Evolutionary conservation across 1,139 yeast species (phyloP).

Genomic region (Geotrichum cucujoidarum): DNA sequence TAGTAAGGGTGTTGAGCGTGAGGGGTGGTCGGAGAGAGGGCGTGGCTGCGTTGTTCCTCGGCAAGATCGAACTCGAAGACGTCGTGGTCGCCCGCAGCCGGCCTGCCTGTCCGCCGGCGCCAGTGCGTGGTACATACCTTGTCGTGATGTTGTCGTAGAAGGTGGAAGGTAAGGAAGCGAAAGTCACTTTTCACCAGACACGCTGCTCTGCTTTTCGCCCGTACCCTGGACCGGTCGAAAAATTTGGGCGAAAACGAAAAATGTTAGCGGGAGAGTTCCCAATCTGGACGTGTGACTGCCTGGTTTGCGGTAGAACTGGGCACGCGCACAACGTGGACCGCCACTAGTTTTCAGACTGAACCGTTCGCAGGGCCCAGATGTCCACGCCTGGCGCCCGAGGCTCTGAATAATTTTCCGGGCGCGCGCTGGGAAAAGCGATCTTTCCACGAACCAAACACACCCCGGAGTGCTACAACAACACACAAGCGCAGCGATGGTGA

Average conservation of each 20-base stretch:
- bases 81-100: neutral
- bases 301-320: neutral
- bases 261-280: neutral
- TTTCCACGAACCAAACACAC: slow-evolving; percentile 14
- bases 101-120: neutral
- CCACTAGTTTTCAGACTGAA: no score
- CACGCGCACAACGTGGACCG: neutral
- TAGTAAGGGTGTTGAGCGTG: neutral
- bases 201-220: no score
- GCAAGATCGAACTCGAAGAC: neutral
- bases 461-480: slow-evolving; percentile 79
- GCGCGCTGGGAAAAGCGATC: neutral
- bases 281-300: slow-evolving; percentile 9
- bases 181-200: slow-evolving; percentile 3
- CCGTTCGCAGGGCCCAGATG: neutral
- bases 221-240: no score
- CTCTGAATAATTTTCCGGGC: neutral
- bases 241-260: no score
- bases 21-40: neutral
- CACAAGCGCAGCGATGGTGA: slow-evolving; percentile 90
- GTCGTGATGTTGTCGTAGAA: slow-evolving; percentile 12
- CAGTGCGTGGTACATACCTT: slow-evolving; percentile 2
- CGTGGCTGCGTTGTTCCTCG: neutral
- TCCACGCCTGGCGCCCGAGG: neutral
- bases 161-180: slow-evolving; percentile 9